Percentiles rank a stretch among this genome's conserved stretches.
Evolutionary conservation across 2,329 filamentous ascomycete genomes (phyloP).

Genomic region (Fusarium pseudonygamai): DNA sequence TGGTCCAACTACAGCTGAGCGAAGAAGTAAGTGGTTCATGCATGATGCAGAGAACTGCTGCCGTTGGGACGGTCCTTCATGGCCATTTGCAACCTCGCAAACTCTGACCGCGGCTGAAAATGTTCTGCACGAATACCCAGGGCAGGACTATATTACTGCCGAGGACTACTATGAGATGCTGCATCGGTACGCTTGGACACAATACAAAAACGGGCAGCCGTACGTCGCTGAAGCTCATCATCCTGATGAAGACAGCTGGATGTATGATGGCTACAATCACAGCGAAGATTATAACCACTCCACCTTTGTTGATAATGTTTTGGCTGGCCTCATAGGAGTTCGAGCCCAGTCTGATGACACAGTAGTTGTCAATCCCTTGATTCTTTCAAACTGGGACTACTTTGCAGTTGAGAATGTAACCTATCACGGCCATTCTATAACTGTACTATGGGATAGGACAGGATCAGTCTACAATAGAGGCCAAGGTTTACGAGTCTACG

Average conservation of each 20-base stretch:
- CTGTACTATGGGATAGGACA: neutral
- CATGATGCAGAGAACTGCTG: neutral
- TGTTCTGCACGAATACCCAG: neutral
- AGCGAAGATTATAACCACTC: slow-evolving; percentile 4
- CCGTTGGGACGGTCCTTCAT: neutral
- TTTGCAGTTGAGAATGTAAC: neutral
- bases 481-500: neutral
- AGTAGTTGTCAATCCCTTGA: neutral
- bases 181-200: neutral
- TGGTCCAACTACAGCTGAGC: slow-evolving; percentile 1
- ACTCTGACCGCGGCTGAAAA: neutral
- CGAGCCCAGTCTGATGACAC: neutral
- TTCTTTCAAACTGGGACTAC: neutral
- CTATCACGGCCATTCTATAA: neutral
- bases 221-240: neutral
- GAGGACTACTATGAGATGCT: neutral
- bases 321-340: neutral
- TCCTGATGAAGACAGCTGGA: neutral
- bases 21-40: neutral
- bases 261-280: neutral
- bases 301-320: neutral
- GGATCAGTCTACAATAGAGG: neutral
- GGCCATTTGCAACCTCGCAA: neutral
- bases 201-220: neutral
- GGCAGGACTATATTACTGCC: neutral